phyloP scores from a whole-genome alignment of 1,284 basidiomycete species.

The Tilletia setariae region DNA sequence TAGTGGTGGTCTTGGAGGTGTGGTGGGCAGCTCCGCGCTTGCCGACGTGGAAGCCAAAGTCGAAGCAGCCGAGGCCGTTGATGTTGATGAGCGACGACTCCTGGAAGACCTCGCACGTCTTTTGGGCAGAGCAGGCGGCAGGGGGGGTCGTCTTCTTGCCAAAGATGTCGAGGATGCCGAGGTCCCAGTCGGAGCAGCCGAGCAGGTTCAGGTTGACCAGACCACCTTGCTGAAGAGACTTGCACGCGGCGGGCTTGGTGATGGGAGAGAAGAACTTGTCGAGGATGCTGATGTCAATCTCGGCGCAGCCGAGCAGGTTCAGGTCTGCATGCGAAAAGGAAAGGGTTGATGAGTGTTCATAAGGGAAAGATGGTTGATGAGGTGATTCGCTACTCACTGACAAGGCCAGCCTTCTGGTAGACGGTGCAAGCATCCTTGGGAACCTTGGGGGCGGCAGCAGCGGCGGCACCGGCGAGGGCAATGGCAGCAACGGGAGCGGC shows the following conservation, averaged over 20 bases:
- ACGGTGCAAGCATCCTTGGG: no score
- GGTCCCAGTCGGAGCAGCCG: constrained; percentile 3
- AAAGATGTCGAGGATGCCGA: not conserved
- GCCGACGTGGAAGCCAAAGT: not conserved
- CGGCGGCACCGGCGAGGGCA: no score
- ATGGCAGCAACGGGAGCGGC: no score
- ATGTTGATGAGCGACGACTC: constrained; percentile 2
- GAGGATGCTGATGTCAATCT: constrained; percentile 2
- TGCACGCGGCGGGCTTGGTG: not conserved
- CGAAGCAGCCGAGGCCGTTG: constrained; percentile 3
- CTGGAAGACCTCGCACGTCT: not conserved
- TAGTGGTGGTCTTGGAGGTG: no score
- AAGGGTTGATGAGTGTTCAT: no score
- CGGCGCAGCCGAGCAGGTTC: not conserved
- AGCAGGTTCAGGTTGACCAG: not conserved
- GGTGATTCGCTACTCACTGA: no score
- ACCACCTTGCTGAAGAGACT: constrained; percentile 1
- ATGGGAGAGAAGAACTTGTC: not conserved
- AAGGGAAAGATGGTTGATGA: no score
- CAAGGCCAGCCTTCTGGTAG: no score
- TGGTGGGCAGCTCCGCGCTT: not conserved
- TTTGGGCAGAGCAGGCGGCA: not conserved
- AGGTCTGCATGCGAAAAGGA: no score
- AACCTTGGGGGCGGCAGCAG: no score
- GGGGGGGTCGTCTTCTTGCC: not conserved